These are phyloP conservation scores for Paecilomyces fulvus DNA, from an alignment of 2,329 filamentous ascomycete genomes.

Conservation along the genomic window DNA sequence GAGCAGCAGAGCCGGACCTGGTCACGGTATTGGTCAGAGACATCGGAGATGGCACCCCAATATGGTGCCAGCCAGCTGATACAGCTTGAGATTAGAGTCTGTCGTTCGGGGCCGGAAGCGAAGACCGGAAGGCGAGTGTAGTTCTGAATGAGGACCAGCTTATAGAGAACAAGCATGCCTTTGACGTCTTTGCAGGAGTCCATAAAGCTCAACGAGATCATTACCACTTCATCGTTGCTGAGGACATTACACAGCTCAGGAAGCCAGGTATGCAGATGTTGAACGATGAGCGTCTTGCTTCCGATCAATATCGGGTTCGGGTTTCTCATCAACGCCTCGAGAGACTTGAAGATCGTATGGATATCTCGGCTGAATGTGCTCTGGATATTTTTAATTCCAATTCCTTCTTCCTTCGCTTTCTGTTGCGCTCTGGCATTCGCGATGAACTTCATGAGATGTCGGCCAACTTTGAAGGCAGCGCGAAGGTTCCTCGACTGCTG, in stretches of 20 bases:
- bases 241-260: constrained; percentile 75
- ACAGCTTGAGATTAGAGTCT: constrained; percentile 69
- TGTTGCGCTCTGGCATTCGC: constrained; percentile 81
- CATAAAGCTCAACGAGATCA: constrained; percentile 88
- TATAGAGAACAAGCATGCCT: constrained; percentile 85
- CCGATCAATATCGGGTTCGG: constrained; percentile 77
- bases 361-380: constrained; percentile 76
- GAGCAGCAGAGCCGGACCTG: constrained; percentile 92
- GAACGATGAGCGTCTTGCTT: constrained; percentile 88
- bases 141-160: constrained; percentile 85
- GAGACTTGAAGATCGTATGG: constrained; percentile 76
- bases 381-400: constrained; percentile 66
- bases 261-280: constrained; percentile 97
- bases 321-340: constrained; percentile 86
- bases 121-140: constrained; percentile 79
- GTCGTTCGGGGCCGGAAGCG: constrained; percentile 64
- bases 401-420: constrained; percentile 76
- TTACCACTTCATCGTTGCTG: constrained; percentile 73
- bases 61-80: constrained; percentile 87
- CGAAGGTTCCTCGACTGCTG: constrained; percentile 77
- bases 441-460: constrained; percentile 90
- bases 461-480: constrained; percentile 88
- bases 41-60: constrained; percentile 68
- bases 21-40: constrained; percentile 81
- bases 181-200: constrained; percentile 81